Percentiles rank a stretch among this genome's conserved stretches.
Evolutionary conservation across 2,329 filamentous ascomycete genomes (phyloP).

Genomic region (Leptographium procerum): DNA sequence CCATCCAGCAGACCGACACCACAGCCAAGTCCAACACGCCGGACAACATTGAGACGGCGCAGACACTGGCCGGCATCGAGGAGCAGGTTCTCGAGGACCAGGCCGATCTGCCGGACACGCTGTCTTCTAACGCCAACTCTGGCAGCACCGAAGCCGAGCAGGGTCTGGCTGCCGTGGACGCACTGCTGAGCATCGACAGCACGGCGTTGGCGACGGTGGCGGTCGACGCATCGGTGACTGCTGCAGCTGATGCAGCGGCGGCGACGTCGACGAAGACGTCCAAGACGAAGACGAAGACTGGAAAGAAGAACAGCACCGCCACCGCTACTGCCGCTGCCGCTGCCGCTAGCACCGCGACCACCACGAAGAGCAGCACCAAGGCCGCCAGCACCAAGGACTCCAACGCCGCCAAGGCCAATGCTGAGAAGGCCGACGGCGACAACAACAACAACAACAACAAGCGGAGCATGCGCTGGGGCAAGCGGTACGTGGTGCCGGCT

Average conservation of each 20-base stretch:
- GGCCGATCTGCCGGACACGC: conserved; percentile 34
- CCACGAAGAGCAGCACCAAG: background rate
- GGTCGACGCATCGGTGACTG: background rate
- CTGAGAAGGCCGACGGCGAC: background rate
- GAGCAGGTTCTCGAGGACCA: conserved; percentile 39
- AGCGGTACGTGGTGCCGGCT: background rate
- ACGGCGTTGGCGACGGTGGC: background rate
- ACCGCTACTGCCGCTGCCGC: background rate
- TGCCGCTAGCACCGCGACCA: background rate
- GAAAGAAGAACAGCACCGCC: background rate
- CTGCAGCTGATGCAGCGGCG: background rate
- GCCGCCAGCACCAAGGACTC: background rate
- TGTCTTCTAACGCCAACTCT: conserved; percentile 34
- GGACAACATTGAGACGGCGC: conserved; percentile 31
- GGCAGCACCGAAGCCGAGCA: conserved; percentile 16
- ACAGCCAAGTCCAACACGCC: conserved; percentile 30
- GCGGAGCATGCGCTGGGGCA: conserved; percentile 1
- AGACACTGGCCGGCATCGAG: conserved; percentile 31
- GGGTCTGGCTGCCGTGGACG: conserved; percentile 20
- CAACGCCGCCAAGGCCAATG: background rate
- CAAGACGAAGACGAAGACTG: background rate
- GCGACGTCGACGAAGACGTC: background rate
- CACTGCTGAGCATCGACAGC: conserved; percentile 16
- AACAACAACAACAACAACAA: background rate
- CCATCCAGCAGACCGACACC: conserved; percentile 41